These are phyloP conservation scores for Leccinum longicurvipes DNA, from an alignment of 768 basidiomycete species.

Conservation along the genomic window DNA sequence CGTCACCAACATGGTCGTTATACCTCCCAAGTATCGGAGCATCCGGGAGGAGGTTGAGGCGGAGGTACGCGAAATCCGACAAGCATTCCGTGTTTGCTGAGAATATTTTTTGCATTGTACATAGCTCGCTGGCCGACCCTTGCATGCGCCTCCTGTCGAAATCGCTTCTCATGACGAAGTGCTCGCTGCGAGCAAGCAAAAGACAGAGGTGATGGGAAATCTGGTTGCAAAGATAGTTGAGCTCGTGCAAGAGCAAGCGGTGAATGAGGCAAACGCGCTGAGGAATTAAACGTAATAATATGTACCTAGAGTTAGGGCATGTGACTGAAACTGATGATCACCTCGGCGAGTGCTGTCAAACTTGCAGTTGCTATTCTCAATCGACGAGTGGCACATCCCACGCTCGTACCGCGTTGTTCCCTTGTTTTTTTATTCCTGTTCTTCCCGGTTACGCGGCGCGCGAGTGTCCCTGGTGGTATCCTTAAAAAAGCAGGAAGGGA, in stretches of 20 bases:
- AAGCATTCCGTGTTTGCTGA: background rate
- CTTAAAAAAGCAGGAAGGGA: conserved; percentile 18
- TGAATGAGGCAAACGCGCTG: conserved; percentile 1
- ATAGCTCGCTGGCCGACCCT: conserved; percentile 62
- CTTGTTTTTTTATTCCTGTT: conserved; percentile 1
- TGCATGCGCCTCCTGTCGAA: conserved; percentile 39
- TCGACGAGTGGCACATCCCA: conserved; percentile 12
- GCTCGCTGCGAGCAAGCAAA: conserved; percentile 56
- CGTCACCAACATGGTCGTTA: conserved; percentile 83
- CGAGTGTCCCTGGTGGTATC: conserved; percentile 9
- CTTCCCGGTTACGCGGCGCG: conserved; percentile 24
- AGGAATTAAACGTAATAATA: conserved; percentile 13
- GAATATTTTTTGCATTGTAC: background rate
- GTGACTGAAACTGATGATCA: too few relatives aligned
- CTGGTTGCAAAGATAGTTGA: conserved; percentile 68
- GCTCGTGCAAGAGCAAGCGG: conserved; percentile 25
- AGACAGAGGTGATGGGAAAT: conserved; percentile 67
- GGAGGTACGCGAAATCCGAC: conserved; percentile 48
- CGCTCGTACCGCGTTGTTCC: conserved; percentile 22
- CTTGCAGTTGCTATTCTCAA: background rate
- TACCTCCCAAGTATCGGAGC: conserved; percentile 61
- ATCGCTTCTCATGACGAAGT: conserved; percentile 82
- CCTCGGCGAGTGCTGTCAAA: too few relatives aligned
- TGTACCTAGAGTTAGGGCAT: too few relatives aligned
- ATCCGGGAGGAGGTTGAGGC: conserved; percentile 74